Percentiles rank a stretch among this genome's conserved stretches.
Evolutionary conservation across 2,329 filamentous ascomycete genomes (phyloP).

Genomic region (Clonostachys rhizophaga): DNA sequence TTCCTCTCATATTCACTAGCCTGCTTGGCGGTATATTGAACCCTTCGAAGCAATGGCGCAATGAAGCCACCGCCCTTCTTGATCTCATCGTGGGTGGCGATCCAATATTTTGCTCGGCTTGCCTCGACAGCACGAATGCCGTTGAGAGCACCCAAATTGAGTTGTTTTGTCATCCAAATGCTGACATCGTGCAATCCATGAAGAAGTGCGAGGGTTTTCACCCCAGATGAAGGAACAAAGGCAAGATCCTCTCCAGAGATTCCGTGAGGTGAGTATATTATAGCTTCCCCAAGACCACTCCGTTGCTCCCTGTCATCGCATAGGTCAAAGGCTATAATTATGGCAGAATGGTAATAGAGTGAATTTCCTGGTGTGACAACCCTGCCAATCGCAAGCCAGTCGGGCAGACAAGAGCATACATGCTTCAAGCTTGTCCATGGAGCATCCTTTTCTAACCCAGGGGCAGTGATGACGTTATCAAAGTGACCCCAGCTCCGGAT

Average conservation of each 20-base stretch:
- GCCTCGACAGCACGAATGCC: slow-evolving; percentile 50
- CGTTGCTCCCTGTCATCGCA: slow-evolving; percentile 1
- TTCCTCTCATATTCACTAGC: slow-evolving; percentile 29
- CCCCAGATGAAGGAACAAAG: slow-evolving; percentile 29
- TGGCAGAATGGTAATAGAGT: slow-evolving; percentile 57
- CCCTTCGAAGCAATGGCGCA: slow-evolving; percentile 40
- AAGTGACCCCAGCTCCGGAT: slow-evolving; percentile 58
- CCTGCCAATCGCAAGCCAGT: slow-evolving; percentile 57
- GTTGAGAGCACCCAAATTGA: slow-evolving; percentile 61
- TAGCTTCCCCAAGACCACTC: slow-evolving; percentile 34
- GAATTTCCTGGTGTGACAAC: slow-evolving; percentile 48
- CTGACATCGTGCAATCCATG: slow-evolving; percentile 61
- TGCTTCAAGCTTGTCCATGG: slow-evolving; percentile 8
- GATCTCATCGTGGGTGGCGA: slow-evolving; percentile 61
- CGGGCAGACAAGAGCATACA: slow-evolving; percentile 33
- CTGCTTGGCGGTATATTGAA: slow-evolving; percentile 35
- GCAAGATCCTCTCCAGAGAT: slow-evolving; percentile 41
- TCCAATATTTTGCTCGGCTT: slow-evolving; percentile 55
- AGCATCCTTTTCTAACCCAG: slow-evolving; percentile 29
- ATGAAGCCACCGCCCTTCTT: slow-evolving; percentile 56
- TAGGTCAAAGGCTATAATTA: slow-evolving; percentile 49
- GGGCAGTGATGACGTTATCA: slow-evolving; percentile 42
- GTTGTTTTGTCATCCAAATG: slow-evolving; percentile 42
- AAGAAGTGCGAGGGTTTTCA: slow-evolving; percentile 52
- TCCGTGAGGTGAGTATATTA: slow-evolving; percentile 63